phyloP scores from a whole-genome alignment of 176 grass and related monocot genomes.

The Microstegium vimineum region DNA sequence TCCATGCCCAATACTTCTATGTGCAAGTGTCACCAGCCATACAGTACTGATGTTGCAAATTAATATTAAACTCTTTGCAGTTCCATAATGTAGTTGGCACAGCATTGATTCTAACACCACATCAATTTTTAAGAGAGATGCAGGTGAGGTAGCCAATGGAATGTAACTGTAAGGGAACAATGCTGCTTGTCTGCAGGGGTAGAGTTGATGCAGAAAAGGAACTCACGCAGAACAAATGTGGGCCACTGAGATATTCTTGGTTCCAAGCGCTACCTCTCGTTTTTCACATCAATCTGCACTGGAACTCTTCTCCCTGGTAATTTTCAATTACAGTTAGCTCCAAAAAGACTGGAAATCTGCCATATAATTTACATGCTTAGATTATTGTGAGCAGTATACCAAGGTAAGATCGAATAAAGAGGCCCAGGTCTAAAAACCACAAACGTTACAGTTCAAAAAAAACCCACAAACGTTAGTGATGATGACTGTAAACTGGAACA shows the following conservation, averaged over 20 bases:
- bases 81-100: conserved; percentile 17
- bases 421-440: not conserved
- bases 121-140: conserved; percentile 6
- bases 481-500: not conserved
- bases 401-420: not conserved
- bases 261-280: conserved; percentile 23
- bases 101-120: conserved; percentile 29
- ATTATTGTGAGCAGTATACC: not conserved
- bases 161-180: conserved; percentile 25
- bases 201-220: conserved; percentile 25
- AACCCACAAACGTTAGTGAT: not conserved
- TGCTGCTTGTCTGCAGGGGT: conserved; percentile 22
- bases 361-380: not conserved
- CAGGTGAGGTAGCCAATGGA: conserved; percentile 15
- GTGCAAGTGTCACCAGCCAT: not conserved
- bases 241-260: conserved; percentile 29
- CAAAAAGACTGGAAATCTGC: not conserved
- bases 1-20: conserved; percentile 21
- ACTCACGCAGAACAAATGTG: conserved; percentile 29
- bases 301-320: not conserved
- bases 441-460: not conserved
- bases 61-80: conserved; percentile 11
- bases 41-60: not conserved
- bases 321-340: not conserved
- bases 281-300: conserved; percentile 4